These are phyloP conservation scores for Paecilomyces sp. DNA, from an alignment of 2,329 filamentous ascomycete species.

Conservation along the genomic window DNA sequence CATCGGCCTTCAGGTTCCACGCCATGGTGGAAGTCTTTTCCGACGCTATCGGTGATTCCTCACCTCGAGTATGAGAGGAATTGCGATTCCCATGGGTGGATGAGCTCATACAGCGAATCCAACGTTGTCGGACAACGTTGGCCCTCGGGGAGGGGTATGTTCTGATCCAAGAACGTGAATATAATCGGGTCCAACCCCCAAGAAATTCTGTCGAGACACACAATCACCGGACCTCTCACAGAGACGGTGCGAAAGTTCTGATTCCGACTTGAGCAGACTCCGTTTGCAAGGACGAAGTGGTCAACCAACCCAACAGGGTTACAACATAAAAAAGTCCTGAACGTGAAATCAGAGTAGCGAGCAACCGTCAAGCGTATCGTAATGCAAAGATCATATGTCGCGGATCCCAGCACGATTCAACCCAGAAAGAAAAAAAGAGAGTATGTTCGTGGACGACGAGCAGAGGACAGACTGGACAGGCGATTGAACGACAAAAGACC, in stretches of 20 bases:
- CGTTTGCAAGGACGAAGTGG: neutral
- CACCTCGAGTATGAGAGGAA: constrained; percentile 31
- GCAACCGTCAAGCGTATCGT: neutral
- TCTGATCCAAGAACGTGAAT: constrained; percentile 3
- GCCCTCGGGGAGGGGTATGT: constrained; percentile 11
- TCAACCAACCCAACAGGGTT: neutral
- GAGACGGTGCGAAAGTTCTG: neutral
- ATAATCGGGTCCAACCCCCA: neutral
- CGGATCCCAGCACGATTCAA: constrained; percentile 4
- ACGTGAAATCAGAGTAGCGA: neutral
- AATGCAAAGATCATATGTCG: neutral
- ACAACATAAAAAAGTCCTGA: neutral
- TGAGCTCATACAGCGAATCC: constrained; percentile 35
- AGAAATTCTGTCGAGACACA: neutral
- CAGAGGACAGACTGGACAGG: neutral
- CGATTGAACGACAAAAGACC: neutral
- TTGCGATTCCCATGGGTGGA: constrained; percentile 36
- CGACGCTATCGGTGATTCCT: constrained; percentile 36
- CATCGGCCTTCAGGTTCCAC: constrained; percentile 29
- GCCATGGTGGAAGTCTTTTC: constrained; percentile 33
- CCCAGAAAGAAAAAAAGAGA: constrained; percentile 7
- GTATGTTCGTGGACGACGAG: neutral
- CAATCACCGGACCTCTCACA: neutral
- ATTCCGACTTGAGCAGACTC: neutral
- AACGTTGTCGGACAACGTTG: constrained; percentile 24